Conservation (phyloP, 305 asterid species). For the Striga hermonthica region DNA sequence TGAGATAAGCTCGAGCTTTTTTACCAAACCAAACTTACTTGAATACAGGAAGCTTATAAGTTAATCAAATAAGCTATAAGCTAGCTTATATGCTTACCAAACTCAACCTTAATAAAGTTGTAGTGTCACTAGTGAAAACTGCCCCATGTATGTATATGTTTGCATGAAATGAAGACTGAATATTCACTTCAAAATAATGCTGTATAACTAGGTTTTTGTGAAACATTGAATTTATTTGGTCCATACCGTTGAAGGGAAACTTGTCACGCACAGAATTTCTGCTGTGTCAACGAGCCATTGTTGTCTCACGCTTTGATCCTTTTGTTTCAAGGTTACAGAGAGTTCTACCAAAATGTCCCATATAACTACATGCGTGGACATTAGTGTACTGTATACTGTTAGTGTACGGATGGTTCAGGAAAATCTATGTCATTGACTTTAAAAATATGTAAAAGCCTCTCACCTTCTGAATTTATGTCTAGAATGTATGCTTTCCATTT, state of each 20-base stretch:
- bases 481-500: conserved; percentile 36
- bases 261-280: conserved; percentile 74
- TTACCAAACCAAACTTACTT: no score
- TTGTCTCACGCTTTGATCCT: conserved; percentile 58
- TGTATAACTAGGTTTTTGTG: conserved; percentile 4
- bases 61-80: no score
- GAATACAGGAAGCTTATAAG: no score
- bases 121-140: no score
- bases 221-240: conserved; percentile 12
- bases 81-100: no score
- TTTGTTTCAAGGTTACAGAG: conserved; percentile 57
- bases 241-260: conserved; percentile 87
- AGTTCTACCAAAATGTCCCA: conserved; percentile 83
- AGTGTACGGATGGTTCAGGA: conserved; percentile 19
- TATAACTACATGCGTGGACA: conserved; percentile 47
- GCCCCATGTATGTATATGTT: background rate
- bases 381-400: conserved; percentile 12
- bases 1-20: no score
- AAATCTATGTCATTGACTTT: background rate
- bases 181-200: conserved; percentile 1
- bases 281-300: conserved; percentile 85
- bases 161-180: background rate
- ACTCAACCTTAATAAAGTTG: no score
- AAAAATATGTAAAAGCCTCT: conserved; percentile 28
- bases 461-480: conserved; percentile 53